phyloP scores from a whole-genome alignment of 2,329 filamentous ascomycete genomes.

The Aspergillus clavatus region DNA sequence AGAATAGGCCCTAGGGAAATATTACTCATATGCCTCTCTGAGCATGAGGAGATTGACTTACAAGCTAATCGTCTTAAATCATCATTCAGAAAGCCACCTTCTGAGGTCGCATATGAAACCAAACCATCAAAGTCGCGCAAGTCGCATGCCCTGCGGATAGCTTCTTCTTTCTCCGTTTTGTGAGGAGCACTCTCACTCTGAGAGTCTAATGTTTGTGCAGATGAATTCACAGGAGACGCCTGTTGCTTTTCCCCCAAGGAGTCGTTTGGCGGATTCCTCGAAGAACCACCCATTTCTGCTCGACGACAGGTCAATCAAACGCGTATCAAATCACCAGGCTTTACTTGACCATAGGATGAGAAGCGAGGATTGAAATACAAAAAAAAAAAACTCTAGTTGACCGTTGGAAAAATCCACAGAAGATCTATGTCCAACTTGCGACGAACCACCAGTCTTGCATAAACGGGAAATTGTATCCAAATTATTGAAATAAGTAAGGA shows the following conservation, averaged over 20 bases:
- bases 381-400: too few species aligned
- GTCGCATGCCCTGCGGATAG: slow-evolving; percentile 58
- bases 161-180: slow-evolving; percentile 38
- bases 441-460: too few species aligned
- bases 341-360: not conserved
- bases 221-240: not conserved
- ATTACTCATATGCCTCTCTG: not conserved
- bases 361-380: too few species aligned
- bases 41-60: slow-evolving; percentile 46
- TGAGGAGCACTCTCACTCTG: slow-evolving; percentile 5
- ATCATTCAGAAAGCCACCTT: slow-evolving; percentile 65
- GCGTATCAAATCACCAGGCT: too few species aligned
- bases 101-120: slow-evolving; percentile 55
- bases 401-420: too few species aligned
- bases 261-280: not conserved
- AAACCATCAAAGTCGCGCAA: slow-evolving; percentile 54
- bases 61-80: slow-evolving; percentile 68
- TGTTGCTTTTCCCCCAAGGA: slow-evolving; percentile 5
- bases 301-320: not conserved
- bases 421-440: too few species aligned
- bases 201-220: slow-evolving; percentile 1
- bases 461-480: too few species aligned
- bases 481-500: too few species aligned
- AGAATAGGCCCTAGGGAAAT: slow-evolving; percentile 44
- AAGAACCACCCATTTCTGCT: not conserved